Evolutionary conservation across 768 basidiomycete genomes (phyloP).

Genomic region (Suillus decipiens): DNA sequence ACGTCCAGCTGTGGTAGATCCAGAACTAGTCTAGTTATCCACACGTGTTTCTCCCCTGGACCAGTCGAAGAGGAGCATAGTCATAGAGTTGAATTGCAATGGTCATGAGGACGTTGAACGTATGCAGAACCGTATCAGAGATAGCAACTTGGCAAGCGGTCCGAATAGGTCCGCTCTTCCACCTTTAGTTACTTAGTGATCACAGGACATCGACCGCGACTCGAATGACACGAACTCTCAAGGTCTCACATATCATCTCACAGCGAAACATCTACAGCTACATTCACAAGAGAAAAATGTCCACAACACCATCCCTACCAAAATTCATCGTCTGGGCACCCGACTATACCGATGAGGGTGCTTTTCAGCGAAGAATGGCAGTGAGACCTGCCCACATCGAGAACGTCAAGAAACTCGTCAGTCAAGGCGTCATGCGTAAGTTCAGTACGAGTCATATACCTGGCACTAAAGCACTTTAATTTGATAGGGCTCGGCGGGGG

Average conservation of each 20-base stretch:
- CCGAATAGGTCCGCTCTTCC: slow-evolving; percentile 5
- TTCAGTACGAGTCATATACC: slow-evolving; percentile 5
- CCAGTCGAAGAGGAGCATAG: too few species aligned
- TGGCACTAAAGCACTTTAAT: slow-evolving; percentile 16
- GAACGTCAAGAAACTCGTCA: slow-evolving; percentile 36
- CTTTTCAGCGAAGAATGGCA: slow-evolving; percentile 50
- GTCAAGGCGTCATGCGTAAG: slow-evolving; percentile 53
- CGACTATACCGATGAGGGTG: slow-evolving; percentile 59
- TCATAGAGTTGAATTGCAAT: neutral
- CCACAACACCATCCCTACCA: slow-evolving; percentile 16
- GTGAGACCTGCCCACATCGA: slow-evolving; percentile 56
- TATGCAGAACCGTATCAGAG: too few species aligned
- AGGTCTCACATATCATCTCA: neutral
- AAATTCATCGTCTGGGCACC: slow-evolving; percentile 66
- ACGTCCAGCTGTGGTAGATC: neutral
- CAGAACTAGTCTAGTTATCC: neutral
- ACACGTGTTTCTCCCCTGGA: neutral
- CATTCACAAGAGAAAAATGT: slow-evolving; percentile 15
- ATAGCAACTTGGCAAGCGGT: neutral
- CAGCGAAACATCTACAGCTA: slow-evolving; percentile 1
- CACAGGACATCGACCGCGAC: neutral
- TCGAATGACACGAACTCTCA: neutral
- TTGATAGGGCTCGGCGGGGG: slow-evolving; percentile 56
- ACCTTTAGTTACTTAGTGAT: too few species aligned
- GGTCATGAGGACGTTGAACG: too few species aligned